Percentiles rank a stretch among this genome's conserved stretches.
Conservation (phyloP, 2,329 filamentous ascomycete genomes). For the Xylaria sp. region DNA sequence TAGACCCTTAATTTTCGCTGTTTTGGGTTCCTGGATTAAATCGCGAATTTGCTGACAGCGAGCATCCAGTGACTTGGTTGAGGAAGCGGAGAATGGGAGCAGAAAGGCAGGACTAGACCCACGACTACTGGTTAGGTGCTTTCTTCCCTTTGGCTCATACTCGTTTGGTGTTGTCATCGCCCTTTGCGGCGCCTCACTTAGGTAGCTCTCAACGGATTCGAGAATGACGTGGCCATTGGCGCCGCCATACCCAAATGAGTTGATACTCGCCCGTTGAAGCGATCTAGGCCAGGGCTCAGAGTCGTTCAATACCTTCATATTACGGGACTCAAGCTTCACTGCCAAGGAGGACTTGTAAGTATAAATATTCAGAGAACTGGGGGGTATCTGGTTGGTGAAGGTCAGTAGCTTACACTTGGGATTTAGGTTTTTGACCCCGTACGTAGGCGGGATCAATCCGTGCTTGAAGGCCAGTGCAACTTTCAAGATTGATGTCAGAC, state of each 20-base stretch:
- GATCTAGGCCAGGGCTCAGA: not conserved
- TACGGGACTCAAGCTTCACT: not conserved
- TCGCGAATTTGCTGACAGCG: not conserved
- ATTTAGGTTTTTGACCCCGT: not conserved
- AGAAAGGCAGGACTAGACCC: not conserved
- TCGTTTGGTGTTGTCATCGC: not conserved
- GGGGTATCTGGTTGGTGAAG: too few relatives aligned
- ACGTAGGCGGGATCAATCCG: not conserved
- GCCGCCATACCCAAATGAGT: not conserved
- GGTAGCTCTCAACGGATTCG: not conserved
- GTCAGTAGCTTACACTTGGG: not conserved
- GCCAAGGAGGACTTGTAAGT: not conserved
- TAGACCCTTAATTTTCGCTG: not conserved
- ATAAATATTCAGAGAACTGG: too few relatives aligned
- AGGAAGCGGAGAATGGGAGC: constrained; percentile 6
- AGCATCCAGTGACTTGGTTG: not conserved
- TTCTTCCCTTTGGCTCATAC: not conserved
- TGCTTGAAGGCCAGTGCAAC: not conserved
- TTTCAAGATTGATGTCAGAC: not conserved
- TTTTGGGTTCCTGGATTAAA: not conserved
- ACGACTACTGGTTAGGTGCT: not conserved
- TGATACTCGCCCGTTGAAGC: not conserved
- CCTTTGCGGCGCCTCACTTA: not conserved
- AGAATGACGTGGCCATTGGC: constrained; percentile 13
- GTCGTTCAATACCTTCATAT: not conserved